Evolutionary conservation across 768 basidiomycete species (phyloP), one percentile per base, ranked within the genome.

Genomic region (Mycena chlorophos): DNA sequence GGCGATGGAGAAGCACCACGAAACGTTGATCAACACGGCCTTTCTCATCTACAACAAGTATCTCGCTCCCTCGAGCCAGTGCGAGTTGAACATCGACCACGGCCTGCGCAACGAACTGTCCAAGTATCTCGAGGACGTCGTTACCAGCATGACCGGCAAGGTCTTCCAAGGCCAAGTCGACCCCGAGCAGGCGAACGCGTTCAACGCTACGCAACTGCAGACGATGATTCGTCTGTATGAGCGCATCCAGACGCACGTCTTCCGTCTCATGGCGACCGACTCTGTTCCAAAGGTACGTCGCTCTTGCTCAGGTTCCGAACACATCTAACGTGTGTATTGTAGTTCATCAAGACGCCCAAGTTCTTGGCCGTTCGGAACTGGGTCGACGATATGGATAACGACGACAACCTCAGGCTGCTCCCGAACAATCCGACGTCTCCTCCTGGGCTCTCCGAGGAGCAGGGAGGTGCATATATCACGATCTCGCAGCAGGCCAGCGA

Each of bases 1-100:
- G 47, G 92, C 94, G 3, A 98, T 98, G 96, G 96, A 98, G 75
- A 87, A 83, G 56, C 97, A 99, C 69, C 95, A 98, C 75, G 93
- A 96, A 68, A 84, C 91, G 22, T 78, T 99, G 63, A 95, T 98
- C 65, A 88, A 90, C 62, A 94, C 93, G 55, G 95, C 97, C 5
- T 94, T 96, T 62, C 82, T 87, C 51, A 97, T 94, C 62, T 95
- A 93, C 77, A 88, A 91, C 77, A 94, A 85, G 49, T 99, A 98
- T 67, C 86, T 99, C 22, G 97, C 96, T 0, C 95, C 94, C 1
- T 91, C 94, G 26, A 95, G 93, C 69, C 90, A 88, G 56, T 92
- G 89, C 73, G 97, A 98, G 73, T 83, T 99, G 58, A 99, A 99
- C 73, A 99, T 99, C 62, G 97, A 99, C 68, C 97, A 99, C 69